These are phyloP conservation scores for Schoenoplectus triqueter DNA, from an alignment of 202 grass and related monocot genomes.

Conservation along the genomic window DNA sequence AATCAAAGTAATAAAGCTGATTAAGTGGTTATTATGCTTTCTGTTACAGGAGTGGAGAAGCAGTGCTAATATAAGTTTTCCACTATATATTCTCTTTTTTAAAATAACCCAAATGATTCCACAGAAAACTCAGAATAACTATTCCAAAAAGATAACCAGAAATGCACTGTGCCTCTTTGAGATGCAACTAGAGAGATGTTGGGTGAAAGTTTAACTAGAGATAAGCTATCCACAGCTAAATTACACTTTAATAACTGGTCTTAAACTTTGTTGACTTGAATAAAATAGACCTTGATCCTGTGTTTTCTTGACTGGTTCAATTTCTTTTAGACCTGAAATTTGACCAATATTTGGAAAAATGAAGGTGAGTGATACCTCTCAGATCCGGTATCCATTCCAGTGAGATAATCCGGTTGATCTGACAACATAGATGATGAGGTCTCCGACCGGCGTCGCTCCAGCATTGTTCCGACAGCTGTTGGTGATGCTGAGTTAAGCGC, in stretches of 20 bases:
- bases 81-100: neutral
- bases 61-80: neutral
- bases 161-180: neutral
- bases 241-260: neutral
- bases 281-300: constrained; percentile 11
- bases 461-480: neutral
- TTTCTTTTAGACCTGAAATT: neutral
- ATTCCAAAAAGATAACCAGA: neutral
- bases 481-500: constrained; percentile 64
- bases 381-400: constrained; percentile 58
- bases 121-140: neutral
- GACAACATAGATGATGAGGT: constrained; percentile 71
- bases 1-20: neutral
- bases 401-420: constrained; percentile 72
- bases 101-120: neutral
- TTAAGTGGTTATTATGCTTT: neutral
- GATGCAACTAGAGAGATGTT: neutral
- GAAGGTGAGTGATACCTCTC: constrained; percentile 49
- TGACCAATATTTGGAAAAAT: neutral
- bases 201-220: neutral
- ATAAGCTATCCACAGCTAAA: neutral
- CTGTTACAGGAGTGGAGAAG: neutral
- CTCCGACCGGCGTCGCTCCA: constrained; percentile 53
- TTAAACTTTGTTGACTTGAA: constrained; percentile 1
- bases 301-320: constrained; percentile 4